phyloP scores from a whole-genome alignment of 306 rosid species.

The Oemleria cerasiformis region DNA sequence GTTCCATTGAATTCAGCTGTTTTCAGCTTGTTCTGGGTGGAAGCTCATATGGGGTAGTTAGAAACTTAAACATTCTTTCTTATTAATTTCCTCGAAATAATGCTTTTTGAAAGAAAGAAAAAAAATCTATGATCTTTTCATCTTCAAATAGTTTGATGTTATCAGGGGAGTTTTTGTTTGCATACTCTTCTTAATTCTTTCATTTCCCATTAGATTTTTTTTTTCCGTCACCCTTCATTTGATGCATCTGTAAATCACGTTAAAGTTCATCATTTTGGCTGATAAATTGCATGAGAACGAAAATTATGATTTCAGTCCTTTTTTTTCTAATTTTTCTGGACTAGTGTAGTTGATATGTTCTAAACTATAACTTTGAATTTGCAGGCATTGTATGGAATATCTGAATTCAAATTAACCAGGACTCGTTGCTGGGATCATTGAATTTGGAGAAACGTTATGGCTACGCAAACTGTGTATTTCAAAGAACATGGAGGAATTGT shows the following conservation, averaged over 20 bases:
- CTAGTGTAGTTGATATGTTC: background rate
- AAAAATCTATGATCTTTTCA: too few species aligned
- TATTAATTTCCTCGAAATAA: too few species aligned
- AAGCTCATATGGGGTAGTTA: constrained; percentile 12
- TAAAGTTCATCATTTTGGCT: background rate
- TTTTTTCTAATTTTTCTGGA: background rate
- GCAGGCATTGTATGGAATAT: constrained; percentile 28
- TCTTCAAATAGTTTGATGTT: too few species aligned
- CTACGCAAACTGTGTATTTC: constrained; percentile 58
- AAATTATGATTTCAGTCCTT: background rate
- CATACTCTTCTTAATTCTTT: background rate
- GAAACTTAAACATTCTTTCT: background rate
- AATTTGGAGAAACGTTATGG: constrained; percentile 41
- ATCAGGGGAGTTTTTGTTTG: background rate
- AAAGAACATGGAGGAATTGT: constrained; percentile 71
- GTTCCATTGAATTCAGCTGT: background rate
- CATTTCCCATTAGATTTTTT: background rate
- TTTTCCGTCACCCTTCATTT: background rate
- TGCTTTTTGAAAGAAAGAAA: too few species aligned
- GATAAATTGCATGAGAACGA: background rate
- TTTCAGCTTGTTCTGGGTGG: constrained; percentile 23
- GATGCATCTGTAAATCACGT: background rate
- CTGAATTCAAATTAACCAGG: background rate
- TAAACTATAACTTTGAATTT: constrained; percentile 9
- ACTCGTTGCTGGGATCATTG: constrained; percentile 21